Conservation (phyloP, 306 rosid genomes). For the Cicer yamashitae region DNA sequence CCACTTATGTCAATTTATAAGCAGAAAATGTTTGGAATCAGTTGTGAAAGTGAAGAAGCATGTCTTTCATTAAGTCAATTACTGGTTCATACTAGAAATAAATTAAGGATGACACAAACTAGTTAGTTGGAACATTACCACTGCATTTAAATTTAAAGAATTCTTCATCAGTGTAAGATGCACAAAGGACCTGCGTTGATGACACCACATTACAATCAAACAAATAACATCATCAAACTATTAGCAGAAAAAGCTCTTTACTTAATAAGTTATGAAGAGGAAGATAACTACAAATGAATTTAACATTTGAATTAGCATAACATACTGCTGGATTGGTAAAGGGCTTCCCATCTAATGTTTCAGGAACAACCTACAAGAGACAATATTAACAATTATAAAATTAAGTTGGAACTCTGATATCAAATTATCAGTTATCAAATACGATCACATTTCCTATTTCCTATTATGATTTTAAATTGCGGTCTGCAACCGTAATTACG, state of each 20-base stretch:
- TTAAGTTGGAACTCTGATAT: conserved; percentile 1
- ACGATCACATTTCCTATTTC: too few relatives aligned
- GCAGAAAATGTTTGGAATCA: not conserved
- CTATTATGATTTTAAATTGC: too few relatives aligned
- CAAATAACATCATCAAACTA: not conserved
- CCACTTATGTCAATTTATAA: conserved; percentile 2
- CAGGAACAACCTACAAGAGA: conserved; percentile 66
- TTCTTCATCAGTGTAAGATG: conserved; percentile 81
- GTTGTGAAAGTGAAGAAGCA: conserved; percentile 13
- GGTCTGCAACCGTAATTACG: too few relatives aligned
- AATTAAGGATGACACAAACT: not conserved
- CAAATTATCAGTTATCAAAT: too few relatives aligned
- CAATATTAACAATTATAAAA: conserved; percentile 12
- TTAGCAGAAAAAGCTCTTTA: not conserved
- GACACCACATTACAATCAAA: conserved; percentile 21
- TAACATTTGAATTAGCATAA: conserved; percentile 44
- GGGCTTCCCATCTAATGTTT: conserved; percentile 68
- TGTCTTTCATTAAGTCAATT: not conserved
- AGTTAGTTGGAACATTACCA: conserved; percentile 54
- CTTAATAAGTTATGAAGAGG: not conserved
- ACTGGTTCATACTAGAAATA: not conserved
- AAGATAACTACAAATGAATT: not conserved
- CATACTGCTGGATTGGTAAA: conserved; percentile 73
- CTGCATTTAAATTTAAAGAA: conserved; percentile 70
- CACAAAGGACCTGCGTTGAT: conserved; percentile 78